phyloP scores from a whole-genome alignment of 768 basidiomycete genomes.

The Boletales sp. region DNA sequence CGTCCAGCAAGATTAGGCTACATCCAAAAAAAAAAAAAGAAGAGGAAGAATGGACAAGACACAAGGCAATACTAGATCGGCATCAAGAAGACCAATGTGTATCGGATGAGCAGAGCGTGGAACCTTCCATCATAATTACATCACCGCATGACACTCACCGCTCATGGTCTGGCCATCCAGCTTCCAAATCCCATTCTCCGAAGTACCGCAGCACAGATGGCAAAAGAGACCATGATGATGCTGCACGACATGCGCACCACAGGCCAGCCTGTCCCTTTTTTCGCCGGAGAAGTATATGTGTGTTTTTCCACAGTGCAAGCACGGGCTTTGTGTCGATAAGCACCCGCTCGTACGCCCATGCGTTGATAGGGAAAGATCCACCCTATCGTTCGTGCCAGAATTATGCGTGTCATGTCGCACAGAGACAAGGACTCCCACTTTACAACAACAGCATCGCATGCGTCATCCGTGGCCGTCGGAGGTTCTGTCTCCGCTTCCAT shows the following conservation, averaged over 20 bases:
- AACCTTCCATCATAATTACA: neutral
- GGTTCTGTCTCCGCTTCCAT: neutral
- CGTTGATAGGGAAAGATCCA: slow-evolving; percentile 24
- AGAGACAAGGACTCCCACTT: slow-evolving; percentile 7
- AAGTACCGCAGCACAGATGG: slow-evolving; percentile 24
- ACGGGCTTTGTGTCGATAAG: neutral
- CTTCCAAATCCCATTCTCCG: slow-evolving; percentile 23
- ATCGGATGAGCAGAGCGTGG: neutral
- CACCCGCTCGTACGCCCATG: neutral
- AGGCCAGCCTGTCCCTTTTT: neutral
- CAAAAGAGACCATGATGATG: slow-evolving; percentile 26
- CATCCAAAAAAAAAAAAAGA: neutral
- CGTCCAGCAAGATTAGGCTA: neutral
- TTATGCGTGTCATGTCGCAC: slow-evolving; percentile 8
- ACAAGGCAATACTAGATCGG: neutral
- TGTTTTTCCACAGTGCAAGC: neutral
- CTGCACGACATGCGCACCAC: slow-evolving; percentile 18
- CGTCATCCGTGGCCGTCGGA: neutral
- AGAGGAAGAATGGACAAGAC: neutral
- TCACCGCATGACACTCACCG: slow-evolving; percentile 1
- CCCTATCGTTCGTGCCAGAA: slow-evolving; percentile 16
- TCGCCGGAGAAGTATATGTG: slow-evolving; percentile 2
- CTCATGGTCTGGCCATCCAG: slow-evolving; percentile 22
- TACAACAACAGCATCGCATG: neutral
- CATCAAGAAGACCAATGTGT: neutral